Percentiles rank a stretch among this genome's conserved stretches.
phyloP scores from a whole-genome alignment of 352 stramenopile species.

The Phytophthora kernoviae region DNA sequence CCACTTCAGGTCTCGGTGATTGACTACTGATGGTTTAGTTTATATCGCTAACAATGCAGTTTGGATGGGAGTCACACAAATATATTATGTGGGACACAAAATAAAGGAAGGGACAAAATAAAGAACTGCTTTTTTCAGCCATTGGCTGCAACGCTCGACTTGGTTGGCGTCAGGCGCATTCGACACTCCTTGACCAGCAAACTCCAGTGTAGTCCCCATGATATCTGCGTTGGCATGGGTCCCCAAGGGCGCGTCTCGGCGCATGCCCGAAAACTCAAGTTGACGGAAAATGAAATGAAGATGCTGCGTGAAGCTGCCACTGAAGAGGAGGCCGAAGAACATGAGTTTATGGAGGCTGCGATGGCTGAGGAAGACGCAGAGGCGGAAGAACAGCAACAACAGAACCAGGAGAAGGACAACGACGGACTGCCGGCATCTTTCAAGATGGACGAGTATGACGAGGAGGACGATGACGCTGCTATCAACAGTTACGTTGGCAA shows the following conservation, averaged over 20 bases:
- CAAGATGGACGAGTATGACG: conserved; percentile 91
- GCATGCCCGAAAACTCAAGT: conserved; percentile 83
- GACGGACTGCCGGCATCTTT: conserved; percentile 69
- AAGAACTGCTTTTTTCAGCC: too few species aligned
- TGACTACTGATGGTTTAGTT: too few species aligned
- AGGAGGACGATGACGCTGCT: conserved; percentile 82
- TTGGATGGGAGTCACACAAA: too few species aligned
- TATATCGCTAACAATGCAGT: too few species aligned
- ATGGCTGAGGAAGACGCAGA: conserved; percentile 57
- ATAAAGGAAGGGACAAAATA: too few species aligned
- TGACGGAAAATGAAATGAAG: conserved; percentile 80
- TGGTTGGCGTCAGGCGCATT: neutral
- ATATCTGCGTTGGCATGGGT: conserved; percentile 42
- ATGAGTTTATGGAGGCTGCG: conserved; percentile 54
- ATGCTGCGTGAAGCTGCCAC: conserved; percentile 81
- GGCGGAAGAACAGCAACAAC: conserved; percentile 14
- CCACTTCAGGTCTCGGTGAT: too few species aligned
- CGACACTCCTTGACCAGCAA: too few species aligned
- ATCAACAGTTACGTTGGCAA: conserved; percentile 80
- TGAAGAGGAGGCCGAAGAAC: conserved; percentile 75
- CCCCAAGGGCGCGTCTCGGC: conserved; percentile 44
- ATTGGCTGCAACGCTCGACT: too few species aligned
- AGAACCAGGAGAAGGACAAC: conserved; percentile 37
- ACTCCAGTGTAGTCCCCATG: conserved; percentile 10
- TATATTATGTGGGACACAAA: too few species aligned